A percentile compares a stretch with the other conserved stretches of the same genome.
Evolutionary conservation across 2,329 filamentous ascomycete genomes (phyloP).

Genomic region (Tolypocladium endophyticum): DNA sequence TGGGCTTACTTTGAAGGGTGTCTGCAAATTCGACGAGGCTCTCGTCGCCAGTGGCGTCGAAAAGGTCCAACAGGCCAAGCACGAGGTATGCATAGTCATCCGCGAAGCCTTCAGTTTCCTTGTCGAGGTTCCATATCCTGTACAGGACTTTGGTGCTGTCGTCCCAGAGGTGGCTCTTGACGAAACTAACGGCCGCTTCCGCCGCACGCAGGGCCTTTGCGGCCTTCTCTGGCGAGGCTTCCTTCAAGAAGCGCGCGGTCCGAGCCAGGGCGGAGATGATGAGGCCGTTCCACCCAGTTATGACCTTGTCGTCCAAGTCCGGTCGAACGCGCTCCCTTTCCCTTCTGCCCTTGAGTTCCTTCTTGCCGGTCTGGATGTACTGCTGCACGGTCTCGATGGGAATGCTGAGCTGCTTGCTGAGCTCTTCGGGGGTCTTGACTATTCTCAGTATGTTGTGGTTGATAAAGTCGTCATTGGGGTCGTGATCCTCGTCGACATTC

Average conservation of each 20-base stretch:
- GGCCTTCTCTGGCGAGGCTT: conserved; percentile 46
- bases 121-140: conserved; percentile 60
- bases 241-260: conserved; percentile 56
- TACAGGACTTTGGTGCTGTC: conserved; percentile 50
- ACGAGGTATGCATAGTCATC: conserved; percentile 93
- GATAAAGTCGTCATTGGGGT: conserved; percentile 88
- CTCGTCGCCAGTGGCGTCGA: conserved; percentile 71
- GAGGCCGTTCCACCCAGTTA: conserved; percentile 81
- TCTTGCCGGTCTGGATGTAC: conserved; percentile 56
- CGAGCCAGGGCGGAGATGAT: conserved; percentile 75
- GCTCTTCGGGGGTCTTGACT: conserved; percentile 52
- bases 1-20: conserved; percentile 55
- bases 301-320: conserved; percentile 76
- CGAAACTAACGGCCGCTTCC: conserved; percentile 57
- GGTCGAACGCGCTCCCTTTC: conserved; percentile 67
- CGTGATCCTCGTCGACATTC: conserved; percentile 72
- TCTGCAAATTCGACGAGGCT: conserved; percentile 72
- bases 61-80: conserved; percentile 71
- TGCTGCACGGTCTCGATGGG: conserved; percentile 56
- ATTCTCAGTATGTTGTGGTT: conserved; percentile 83
- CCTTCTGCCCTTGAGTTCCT: conserved; percentile 60
- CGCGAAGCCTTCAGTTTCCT: conserved; percentile 64
- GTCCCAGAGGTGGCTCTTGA: conserved; percentile 66
- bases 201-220: conserved; percentile 55
- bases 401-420: conserved; percentile 67